Evolutionary conservation across 1,284 basidiomycete genomes (phyloP).

Genomic region (Cutaneotrichosporon sp.): DNA sequence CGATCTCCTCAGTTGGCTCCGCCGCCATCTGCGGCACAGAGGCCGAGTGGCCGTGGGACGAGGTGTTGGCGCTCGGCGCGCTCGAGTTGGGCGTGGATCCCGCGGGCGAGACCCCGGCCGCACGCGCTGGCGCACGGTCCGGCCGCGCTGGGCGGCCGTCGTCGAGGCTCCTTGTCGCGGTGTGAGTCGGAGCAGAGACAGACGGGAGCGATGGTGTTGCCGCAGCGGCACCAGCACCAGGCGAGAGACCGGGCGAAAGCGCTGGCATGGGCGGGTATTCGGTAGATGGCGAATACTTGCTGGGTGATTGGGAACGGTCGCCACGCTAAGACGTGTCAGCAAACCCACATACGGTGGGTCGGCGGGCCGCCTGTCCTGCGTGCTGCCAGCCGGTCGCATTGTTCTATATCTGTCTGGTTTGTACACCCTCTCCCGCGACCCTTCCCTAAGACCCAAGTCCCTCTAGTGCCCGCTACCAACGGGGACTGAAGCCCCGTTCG

Average conservation of each 20-base stretch:
- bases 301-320: constrained; percentile 13
- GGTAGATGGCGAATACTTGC: constrained; percentile 7
- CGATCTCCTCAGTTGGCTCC: constrained; percentile 2
- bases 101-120: neutral
- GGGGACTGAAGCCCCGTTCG: neutral
- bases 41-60: neutral
- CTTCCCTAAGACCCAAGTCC: constrained; percentile 4
- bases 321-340: constrained; percentile 11
- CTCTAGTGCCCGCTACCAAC: constrained; percentile 5
- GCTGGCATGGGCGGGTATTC: constrained; percentile 14
- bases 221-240: neutral
- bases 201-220: neutral
- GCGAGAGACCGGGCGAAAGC: neutral
- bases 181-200: too few species aligned
- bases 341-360: constrained; percentile 12
- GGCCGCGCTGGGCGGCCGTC: neutral
- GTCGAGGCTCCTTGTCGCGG: neutral
- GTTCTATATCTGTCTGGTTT: neutral
- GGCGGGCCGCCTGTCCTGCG: constrained; percentile 1
- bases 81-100: neutral
- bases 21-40: neutral
- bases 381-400: neutral
- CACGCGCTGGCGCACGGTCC: neutral
- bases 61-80: neutral
- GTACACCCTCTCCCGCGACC: neutral